Evolutionary conservation across 352 stramenopile species (phyloP).

Genomic region (Globisporangium rhizosaccharum): DNA sequence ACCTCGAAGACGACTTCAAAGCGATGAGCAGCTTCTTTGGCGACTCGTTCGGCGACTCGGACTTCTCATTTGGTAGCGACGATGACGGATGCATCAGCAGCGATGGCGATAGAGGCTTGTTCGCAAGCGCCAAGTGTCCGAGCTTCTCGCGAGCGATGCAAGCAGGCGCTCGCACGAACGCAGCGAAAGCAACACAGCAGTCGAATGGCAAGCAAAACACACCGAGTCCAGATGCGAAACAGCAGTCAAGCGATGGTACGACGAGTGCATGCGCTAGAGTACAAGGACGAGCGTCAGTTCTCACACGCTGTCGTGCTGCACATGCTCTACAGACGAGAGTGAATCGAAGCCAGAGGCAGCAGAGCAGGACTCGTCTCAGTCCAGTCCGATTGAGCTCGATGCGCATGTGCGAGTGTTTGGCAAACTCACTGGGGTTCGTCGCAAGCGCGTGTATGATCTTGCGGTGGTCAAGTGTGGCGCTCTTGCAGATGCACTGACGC

Average conservation of each 20-base stretch:
- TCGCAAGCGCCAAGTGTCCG: not conserved
- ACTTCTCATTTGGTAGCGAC: slow-evolving; percentile 14
- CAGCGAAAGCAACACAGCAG: not conserved
- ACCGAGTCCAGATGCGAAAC: not conserved
- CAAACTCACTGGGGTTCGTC: slow-evolving; percentile 32
- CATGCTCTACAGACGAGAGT: not conserved
- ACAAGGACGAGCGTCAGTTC: not conserved
- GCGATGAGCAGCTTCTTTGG: slow-evolving; percentile 44
- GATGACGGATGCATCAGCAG: slow-evolving; percentile 5
- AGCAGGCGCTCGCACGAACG: not conserved
- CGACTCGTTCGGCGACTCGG: slow-evolving; percentile 14
- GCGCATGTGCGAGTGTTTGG: slow-evolving; percentile 34
- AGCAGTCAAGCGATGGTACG: not conserved
- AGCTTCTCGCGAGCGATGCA: not conserved
- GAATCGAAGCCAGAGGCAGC: not conserved
- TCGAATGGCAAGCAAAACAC: not conserved
- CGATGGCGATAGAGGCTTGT: not conserved
- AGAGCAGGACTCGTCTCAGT: not conserved
- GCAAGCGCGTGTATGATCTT: not conserved
- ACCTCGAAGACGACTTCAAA: slow-evolving; percentile 41
- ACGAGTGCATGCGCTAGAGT: no score
- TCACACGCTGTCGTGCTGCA: not conserved
- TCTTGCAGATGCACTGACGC: not conserved
- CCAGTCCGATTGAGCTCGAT: slow-evolving; percentile 15
- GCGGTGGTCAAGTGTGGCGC: not conserved